A percentile compares a stretch with the other conserved stretches of the same genome.
Evolutionary conservation across 108 stramenopile species (phyloP).

Genomic region (Cyclotella choctawhatcheeana): DNA sequence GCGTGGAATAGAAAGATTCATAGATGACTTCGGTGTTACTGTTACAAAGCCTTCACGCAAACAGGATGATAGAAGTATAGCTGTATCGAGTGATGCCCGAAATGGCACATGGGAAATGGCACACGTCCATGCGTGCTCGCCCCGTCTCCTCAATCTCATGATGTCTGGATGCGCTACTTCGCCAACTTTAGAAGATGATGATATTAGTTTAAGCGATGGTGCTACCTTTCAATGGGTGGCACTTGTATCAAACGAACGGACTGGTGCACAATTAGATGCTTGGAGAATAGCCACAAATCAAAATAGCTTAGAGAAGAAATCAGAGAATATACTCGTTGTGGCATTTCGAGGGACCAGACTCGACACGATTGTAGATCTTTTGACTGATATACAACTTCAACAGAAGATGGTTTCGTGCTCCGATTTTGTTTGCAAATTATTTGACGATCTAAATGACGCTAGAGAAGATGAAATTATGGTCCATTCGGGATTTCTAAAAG

Average conservation of each 20-base stretch:
- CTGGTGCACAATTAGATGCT: constrained; percentile 21
- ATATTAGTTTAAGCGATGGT: no score
- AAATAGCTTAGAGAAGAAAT: neutral
- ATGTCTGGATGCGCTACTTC: constrained; percentile 10
- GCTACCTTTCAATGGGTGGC: constrained; percentile 20
- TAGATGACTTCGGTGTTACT: constrained; percentile 13
- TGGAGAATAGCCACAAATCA: constrained; percentile 13
- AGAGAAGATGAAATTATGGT: constrained; percentile 6
- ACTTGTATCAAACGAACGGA: constrained; percentile 11
- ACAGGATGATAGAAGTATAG: neutral
- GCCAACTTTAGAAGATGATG: neutral
- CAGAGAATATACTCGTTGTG: constrained; percentile 12
- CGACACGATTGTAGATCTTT: constrained; percentile 5
- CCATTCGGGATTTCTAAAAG: constrained; percentile 25
- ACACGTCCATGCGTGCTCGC: constrained; percentile 14
- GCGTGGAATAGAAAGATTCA: neutral
- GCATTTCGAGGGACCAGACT: constrained; percentile 24
- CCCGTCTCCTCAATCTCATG: constrained; percentile 14
- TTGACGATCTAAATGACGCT: neutral
- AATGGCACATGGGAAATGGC: constrained; percentile 9
- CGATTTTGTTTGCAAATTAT: constrained; percentile 11
- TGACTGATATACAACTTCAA: constrained; percentile 21
- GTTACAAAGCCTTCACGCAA: neutral
- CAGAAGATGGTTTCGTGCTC: constrained; percentile 19
- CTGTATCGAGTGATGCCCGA: neutral